These are phyloP conservation scores for Schoenoplectus triqueter DNA, from an alignment of 202 grass and related monocot species.

Conservation along the genomic window DNA sequence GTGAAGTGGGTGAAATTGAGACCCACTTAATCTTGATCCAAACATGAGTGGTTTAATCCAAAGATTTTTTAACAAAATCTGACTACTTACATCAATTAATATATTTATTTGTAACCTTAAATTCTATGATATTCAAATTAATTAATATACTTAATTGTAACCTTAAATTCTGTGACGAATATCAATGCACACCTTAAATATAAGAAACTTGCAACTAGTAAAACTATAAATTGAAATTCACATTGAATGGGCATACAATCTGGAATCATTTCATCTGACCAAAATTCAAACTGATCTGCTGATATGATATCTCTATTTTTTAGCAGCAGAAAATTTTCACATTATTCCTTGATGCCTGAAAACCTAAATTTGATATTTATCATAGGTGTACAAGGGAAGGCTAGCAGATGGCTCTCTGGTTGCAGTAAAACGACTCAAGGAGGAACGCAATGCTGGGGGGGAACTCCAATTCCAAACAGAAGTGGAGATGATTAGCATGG, in stretches of 20 bases:
- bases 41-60: neutral
- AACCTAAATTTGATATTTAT: neutral
- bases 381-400: slow-evolving; percentile 63
- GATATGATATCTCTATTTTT: neutral
- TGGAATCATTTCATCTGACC: neutral
- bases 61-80: neutral
- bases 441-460: slow-evolving; percentile 61
- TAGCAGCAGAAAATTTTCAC: neutral
- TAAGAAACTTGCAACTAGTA: neutral
- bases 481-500: slow-evolving; percentile 87
- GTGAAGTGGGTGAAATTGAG: neutral
- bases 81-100: neutral
- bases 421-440: slow-evolving; percentile 79
- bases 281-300: neutral
- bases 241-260: neutral
- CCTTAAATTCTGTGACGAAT: neutral
- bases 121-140: too few relatives aligned
- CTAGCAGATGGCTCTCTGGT: slow-evolving; percentile 84
- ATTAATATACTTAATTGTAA: neutral
- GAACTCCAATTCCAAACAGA: slow-evolving; percentile 84
- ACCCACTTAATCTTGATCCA: neutral
- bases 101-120: too few relatives aligned
- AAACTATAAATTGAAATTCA: neutral
- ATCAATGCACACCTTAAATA: neutral
- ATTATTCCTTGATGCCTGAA: neutral